These are phyloP conservation scores for Fonsecaea pedrosoi DNA, from an alignment of 2,329 filamentous ascomycete genomes.

Conservation along the genomic window DNA sequence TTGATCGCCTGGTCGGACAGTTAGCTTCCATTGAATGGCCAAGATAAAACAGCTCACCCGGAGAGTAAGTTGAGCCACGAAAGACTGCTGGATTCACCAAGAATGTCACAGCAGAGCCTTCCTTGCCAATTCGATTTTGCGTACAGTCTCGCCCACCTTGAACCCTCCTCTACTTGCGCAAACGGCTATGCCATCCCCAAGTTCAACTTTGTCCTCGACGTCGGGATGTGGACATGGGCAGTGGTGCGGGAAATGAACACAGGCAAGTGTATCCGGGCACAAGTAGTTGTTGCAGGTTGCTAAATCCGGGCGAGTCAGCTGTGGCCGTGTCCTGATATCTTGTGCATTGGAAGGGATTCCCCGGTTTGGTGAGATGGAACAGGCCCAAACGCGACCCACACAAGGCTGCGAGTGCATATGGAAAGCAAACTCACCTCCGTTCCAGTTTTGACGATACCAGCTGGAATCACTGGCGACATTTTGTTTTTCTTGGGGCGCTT, in stretches of 20 bases:
- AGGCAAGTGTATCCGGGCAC: constrained; percentile 91
- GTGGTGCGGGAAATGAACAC: constrained; percentile 95
- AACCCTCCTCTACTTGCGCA: constrained; percentile 58
- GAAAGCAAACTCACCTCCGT: constrained; percentile 43
- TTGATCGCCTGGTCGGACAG: too few species aligned
- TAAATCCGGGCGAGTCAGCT: constrained; percentile 48
- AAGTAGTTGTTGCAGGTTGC: constrained; percentile 93
- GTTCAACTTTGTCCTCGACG: constrained; percentile 76
- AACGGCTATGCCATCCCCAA: constrained; percentile 57
- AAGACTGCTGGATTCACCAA: background rate
- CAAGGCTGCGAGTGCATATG: background rate
- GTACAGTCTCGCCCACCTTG: constrained; percentile 53
- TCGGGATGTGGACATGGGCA: constrained; percentile 86
- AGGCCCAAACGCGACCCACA: background rate
- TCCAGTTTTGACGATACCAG: constrained; percentile 77
- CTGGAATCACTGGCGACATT: constrained; percentile 84
- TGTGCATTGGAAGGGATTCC: background rate
- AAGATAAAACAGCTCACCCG: too few species aligned
- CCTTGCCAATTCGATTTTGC: constrained; percentile 58
- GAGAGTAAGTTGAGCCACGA: too few species aligned
- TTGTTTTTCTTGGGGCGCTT: constrained; percentile 67
- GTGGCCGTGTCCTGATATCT: background rate
- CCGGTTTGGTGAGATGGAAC: background rate
- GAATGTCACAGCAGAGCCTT: constrained; percentile 54
- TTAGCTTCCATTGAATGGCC: too few species aligned